Evolutionary conservation across 2,329 filamentous ascomycete genomes (phyloP), one percentile per base, ranked within the genome.

Genomic region (Curvularia sp.): DNA sequence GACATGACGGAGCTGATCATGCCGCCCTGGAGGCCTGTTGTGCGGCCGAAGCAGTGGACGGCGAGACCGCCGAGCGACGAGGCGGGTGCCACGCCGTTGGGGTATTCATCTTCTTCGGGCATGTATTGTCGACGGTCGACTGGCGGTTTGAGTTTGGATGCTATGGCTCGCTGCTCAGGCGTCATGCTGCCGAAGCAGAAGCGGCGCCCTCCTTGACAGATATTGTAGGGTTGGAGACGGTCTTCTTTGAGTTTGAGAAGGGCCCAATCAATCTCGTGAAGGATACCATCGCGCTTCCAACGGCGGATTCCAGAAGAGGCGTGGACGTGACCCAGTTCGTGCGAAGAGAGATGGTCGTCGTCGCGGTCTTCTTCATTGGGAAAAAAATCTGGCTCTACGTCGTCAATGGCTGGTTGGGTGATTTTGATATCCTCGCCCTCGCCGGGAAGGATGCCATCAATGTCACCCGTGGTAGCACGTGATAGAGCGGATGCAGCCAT

Each of bases 191-290:
- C 63, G 23, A 74, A 56, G 52, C 71, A 76, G 57, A 73, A 81
- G 48, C 78, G 77, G 30, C 69, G 73, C 39, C 79, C 82, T 25
- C 80, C 82, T 60, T 86, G 86, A 21, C 97, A 89, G 10, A 86
- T 78, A 67, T 97, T 97, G 58, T 86, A 84, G 0, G 84, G 81
- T 3, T 94, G 91, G 13, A 88, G 80, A 1, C 94, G 87, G 10
- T 88, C 84, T 3, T 88, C 82, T 10, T 89, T 81, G 63, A 98
- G 91, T 65, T 91, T 87, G 67, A 98, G 93, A 2, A 98, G 81
- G 0, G 93, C 93, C 94, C 94, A 98, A 76, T 98, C 94, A 43
- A 98, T 93, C 76, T 98, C 94, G 74, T 97, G 94, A 5, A 91
- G 82, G 23, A 96, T 80, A 4, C 89, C 88, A 60, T 89, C 83